A percentile compares a stretch with the other conserved stretches of the same genome.
phyloP scores from a whole-genome alignment of 208 protist species.

The Naegleria gruberi region DNA sequence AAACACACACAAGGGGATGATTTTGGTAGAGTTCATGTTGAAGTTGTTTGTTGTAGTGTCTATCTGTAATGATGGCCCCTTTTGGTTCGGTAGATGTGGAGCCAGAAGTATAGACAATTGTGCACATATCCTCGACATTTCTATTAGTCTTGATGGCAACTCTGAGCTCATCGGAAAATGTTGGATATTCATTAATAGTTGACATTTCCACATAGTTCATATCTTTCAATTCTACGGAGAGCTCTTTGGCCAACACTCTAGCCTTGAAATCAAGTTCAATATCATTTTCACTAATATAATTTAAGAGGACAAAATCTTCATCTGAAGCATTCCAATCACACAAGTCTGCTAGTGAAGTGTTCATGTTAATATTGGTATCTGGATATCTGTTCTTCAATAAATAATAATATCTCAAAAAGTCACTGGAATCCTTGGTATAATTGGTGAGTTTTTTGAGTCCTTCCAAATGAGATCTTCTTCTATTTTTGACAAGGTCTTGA shows the following conservation, averaged over 20 bases:
- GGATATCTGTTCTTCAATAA: neutral
- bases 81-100: neutral
- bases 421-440: neutral
- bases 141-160: neutral
- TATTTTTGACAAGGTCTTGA: neutral
- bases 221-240: neutral
- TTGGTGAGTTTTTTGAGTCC: neutral
- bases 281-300: neutral
- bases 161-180: neutral
- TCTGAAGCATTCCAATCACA: neutral
- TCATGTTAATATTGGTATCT: neutral
- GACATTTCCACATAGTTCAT: neutral
- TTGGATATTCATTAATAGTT: neutral
- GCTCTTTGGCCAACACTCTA: neutral
- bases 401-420: neutral
- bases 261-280: neutral
- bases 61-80: constrained; percentile 10
- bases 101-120: constrained; percentile 16
- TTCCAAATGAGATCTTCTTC: neutral
- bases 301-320: neutral
- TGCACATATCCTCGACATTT: neutral
- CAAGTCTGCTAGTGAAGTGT: neutral
- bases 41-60: neutral
- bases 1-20: neutral
- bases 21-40: neutral